Percentiles rank a stretch among this genome's conserved stretches.
Conservation (phyloP, 305 asterid genomes). For the Ilex paraguariensis region DNA sequence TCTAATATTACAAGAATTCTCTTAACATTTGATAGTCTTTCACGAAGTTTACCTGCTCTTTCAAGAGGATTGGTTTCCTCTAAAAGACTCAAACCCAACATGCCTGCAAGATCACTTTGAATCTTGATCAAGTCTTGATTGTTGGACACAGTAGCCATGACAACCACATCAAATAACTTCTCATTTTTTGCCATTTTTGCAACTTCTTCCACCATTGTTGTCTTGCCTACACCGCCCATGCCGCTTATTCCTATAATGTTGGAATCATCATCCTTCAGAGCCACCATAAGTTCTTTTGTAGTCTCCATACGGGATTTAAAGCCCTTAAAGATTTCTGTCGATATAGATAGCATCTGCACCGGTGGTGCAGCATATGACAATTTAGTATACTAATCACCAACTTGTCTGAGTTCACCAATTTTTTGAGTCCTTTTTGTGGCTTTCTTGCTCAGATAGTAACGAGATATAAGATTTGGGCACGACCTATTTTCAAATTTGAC, state of each 20-base stretch:
- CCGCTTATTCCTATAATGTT: slow-evolving; percentile 17
- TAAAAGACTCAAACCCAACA: not conserved
- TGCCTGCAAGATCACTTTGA: too few relatives aligned
- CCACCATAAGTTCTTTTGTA: slow-evolving; percentile 3
- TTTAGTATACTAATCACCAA: not conserved
- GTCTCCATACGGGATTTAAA: slow-evolving; percentile 2
- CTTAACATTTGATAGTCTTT: not conserved
- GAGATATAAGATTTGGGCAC: slow-evolving; percentile 13
- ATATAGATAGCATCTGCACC: not conserved
- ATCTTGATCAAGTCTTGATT: too few relatives aligned
- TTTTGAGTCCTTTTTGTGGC: slow-evolving; percentile 5
- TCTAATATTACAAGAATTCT: slow-evolving; percentile 19
- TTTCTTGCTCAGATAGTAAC: slow-evolving; percentile 14
- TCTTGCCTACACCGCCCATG: slow-evolving; percentile 19
- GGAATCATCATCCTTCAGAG: slow-evolving; percentile 6
- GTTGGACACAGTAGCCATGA: too few relatives aligned
- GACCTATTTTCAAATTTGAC: slow-evolving; percentile 1
- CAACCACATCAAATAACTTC: not conserved
- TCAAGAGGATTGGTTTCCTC: not conserved
- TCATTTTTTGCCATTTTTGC: not conserved
- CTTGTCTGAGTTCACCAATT: slow-evolving; percentile 1
- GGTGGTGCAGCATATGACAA: slow-evolving; percentile 13
- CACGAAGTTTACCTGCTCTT: not conserved
- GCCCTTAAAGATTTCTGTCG: not conserved
- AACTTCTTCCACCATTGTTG: slow-evolving; percentile 16